phyloP scores from a whole-genome alignment of 805 yeast genomes.

The Wickerhamiella vanderwaltii region DNA sequence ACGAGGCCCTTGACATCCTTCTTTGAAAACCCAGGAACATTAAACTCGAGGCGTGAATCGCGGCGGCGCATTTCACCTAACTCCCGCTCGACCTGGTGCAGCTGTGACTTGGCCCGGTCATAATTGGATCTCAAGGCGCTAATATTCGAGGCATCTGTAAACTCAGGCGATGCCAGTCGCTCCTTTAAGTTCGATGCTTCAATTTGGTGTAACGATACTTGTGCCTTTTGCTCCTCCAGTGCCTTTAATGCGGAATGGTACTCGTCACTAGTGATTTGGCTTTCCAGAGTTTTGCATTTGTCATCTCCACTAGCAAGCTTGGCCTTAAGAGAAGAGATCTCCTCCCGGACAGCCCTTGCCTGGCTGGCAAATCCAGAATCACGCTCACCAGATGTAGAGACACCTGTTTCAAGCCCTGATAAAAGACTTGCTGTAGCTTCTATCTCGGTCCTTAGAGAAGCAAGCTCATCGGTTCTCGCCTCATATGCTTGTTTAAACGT shows the following conservation, averaged over 20 bases:
- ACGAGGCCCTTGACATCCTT: conserved; percentile 73
- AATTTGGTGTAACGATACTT: not conserved
- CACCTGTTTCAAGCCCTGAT: conserved; percentile 18
- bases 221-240: conserved; percentile 1
- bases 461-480: not conserved
- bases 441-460: not conserved
- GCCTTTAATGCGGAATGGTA: not conserved
- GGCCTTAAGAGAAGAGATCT: conserved; percentile 9
- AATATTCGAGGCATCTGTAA: not conserved
- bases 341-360: conserved; percentile 16
- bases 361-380: conserved; percentile 21
- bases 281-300: not conserved
- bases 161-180: conserved; percentile 1
- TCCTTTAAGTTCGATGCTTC: not conserved
- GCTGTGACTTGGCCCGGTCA: not conserved
- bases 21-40: conserved; percentile 41
- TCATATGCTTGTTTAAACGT: not conserved
- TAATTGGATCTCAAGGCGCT: not conserved
- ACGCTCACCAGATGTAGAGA: conserved; percentile 19
- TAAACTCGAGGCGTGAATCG: conserved; percentile 10
- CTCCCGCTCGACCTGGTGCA: conserved; percentile 10
- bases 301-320: conserved; percentile 3
- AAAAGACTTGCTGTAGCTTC: not conserved
- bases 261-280: not conserved
- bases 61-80: conserved; percentile 3